Base-by-base conservation (phyloP, 2,329 filamentous ascomycete genomes). In the Penicillium sp. region DNA sequence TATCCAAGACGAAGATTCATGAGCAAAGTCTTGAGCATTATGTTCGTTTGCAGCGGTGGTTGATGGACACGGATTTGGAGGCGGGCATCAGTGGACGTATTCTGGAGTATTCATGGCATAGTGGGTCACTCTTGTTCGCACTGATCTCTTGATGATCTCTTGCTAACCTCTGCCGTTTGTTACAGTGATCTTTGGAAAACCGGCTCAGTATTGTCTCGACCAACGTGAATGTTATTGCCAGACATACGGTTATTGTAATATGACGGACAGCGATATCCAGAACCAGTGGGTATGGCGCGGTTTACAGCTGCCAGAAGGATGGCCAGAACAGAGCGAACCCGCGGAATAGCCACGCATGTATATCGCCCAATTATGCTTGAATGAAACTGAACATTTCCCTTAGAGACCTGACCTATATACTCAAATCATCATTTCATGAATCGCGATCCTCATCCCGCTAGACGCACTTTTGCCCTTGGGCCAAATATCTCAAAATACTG, bases 21-120 rank as follows among this genome's bases (percentile, higher is more conserved):
- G 69, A 77, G 59, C 73, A 77, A 15, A 72, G 74, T 6, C 69
- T 69, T 48, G 70, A 69, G 10, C 77, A 82, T 15, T 84, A 83
- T 60, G 66, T 76, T 40, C 67, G 73, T 10, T 78, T 76, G 58
- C 73, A 79, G 13, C 65, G 76, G 17, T 84, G 81, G 81, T 64
- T 84, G 8, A 57, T 81, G 12, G 68, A 77, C 0, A 82, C 80
- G 0, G 62, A 74, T 0, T 60, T 83, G 50, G 68, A 69, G 1
- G 78, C 82, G 60, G 71, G 71, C 27, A 74, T 81, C 21, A 80
- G 77, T 50, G 81, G 81, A 4, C 68, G 80, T 15, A 73, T 84
- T 13, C 70, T 84, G 67, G 82, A 84, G 65, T 84, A 83, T 70
- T 77, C 76, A 15, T 84, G 82, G 82, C 82, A 84, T 64, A 82